These are phyloP conservation scores for Paecilomyces variotii DNA, from an alignment of 2,329 filamentous ascomycete species.

Conservation along the genomic window DNA sequence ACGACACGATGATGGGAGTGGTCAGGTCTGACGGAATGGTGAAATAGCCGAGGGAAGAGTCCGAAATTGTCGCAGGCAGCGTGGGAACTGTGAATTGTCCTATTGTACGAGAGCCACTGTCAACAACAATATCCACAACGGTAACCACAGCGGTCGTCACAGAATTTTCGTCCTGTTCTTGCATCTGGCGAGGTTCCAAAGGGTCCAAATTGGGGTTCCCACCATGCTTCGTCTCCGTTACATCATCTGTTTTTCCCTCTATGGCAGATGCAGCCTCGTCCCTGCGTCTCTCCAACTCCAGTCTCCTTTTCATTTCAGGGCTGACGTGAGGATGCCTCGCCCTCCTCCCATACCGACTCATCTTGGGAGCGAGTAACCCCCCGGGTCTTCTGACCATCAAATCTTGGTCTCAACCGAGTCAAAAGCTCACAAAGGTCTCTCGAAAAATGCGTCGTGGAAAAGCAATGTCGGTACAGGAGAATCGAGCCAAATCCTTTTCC, in stretches of 20 bases:
- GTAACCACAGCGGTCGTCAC: conserved; percentile 13
- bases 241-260: neutral
- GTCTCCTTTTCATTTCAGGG: conserved; percentile 2
- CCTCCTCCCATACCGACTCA: conserved; percentile 7
- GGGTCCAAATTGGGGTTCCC: neutral
- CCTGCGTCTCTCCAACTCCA: neutral
- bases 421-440: neutral
- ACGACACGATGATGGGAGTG: conserved; percentile 5
- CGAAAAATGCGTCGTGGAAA: neutral
- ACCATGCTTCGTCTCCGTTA: neutral
- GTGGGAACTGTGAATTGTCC: conserved; percentile 14
- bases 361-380: conserved; percentile 1
- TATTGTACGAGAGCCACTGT: conserved; percentile 12
- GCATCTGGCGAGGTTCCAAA: conserved; percentile 1
- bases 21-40: conserved; percentile 14
- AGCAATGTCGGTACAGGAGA: neutral
- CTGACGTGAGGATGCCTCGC: conserved; percentile 2
- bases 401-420: neutral
- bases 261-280: neutral
- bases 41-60: conserved; percentile 11
- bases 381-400: neutral
- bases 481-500: neutral
- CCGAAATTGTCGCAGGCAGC: conserved; percentile 16
- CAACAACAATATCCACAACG: conserved; percentile 13
- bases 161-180: conserved; percentile 3